Evolutionary conservation across 768 basidiomycete genomes (phyloP), one percentile per base, ranked within the genome.

Genomic region (Panellus pusillus): DNA sequence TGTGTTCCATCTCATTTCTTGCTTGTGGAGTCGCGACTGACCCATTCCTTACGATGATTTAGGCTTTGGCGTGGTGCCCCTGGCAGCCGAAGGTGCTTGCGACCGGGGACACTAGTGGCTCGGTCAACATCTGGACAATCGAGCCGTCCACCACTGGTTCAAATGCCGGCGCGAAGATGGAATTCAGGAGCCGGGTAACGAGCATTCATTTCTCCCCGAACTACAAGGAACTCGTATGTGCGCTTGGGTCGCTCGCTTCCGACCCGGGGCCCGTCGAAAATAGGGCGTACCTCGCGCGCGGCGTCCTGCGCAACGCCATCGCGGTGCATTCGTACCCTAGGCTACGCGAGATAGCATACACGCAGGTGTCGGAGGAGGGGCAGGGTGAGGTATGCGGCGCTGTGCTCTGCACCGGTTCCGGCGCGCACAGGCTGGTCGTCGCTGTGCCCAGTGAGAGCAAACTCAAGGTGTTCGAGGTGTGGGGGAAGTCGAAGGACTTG

Each of bases 11-110:
- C 8, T 8, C 11, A 35, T 14, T 47, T 40, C 3, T 51, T 39
- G 14, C 32, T 36, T 29, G 13, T 14, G 27, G 17, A 27, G 29
- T 24, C 19, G 31, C 18, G 44, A 32, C 38, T 44, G 18, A 47
- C 37, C 15, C 27, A n/a, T 48, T 54, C 27, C 29, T 52, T 24
- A 7, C 32, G 32, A 11, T 35, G 14, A 18, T 43, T 17, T 57
- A 91, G 90, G 89, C 91, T 0, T 74, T 95, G 45, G 84, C 89
- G 0, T 95, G 92, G 88, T 92, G 87, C 60, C 87, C 91, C 0
- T 94, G 93, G 93, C 83, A 89, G 64, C 76, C 82, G 0, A 83
- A 84, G 9, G 74, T 93, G 4, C 79, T 94, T 44, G 91, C 91
- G 0, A 83, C 87, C 1, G 92, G 91, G 1, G 89, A 82, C 20